Evolutionary conservation across 345 rosid species (phyloP), one percentile per base, ranked within the genome.

Genomic region (Adansonia digitata): DNA sequence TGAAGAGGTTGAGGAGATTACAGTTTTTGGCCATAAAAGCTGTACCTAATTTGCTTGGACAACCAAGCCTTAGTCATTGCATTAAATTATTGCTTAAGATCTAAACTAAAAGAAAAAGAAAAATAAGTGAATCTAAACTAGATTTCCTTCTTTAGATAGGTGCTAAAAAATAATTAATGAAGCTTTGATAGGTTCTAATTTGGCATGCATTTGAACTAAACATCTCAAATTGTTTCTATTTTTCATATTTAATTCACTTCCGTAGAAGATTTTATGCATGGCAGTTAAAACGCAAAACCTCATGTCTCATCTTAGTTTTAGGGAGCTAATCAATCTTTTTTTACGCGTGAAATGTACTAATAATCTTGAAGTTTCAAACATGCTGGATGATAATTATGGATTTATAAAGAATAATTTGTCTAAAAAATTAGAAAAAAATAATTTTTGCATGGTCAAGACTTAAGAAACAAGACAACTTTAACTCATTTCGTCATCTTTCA

Each of bases 31-130:
- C 76, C 73, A n/a, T 46, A 0, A 31, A 46, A 34, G 39, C 20
- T 37, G 42, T 5, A 73, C 68, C 77, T 64, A 48, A 61, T 81
- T 79, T 78, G 72, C 80, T 62, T 75, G 29, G 15, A n/a, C 46
- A 56, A 42, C n/a, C 53, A 74, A 73, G 77, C 22, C 75, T 70
- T 45, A 27, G 2, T 40, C 53, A 15, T 48, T 48, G 53, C 20
- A 48, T 48, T 48, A 48, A 15, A 14, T 48, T 48, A 15, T 48
- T 48, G 53, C 53, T 48, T n/a, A 48, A 48, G 53, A 48, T n/a
- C n/a, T n/a, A n/a, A n/a, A n/a, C n/a, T n/a, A n/a, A n/a, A n/a
- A n/a, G n/a, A n/a, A n/a, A n/a, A n/a, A n/a, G n/a, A n/a, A n/a
- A n/a, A n/a, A n/a, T n/a, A 42, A 42, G 13, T 42, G 46, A 5